A percentile compares a stretch with the other conserved stretches of the same genome.
Evolutionary conservation across 306 rosid species (phyloP).

Genomic region (Lathyrus oleraceus): DNA sequence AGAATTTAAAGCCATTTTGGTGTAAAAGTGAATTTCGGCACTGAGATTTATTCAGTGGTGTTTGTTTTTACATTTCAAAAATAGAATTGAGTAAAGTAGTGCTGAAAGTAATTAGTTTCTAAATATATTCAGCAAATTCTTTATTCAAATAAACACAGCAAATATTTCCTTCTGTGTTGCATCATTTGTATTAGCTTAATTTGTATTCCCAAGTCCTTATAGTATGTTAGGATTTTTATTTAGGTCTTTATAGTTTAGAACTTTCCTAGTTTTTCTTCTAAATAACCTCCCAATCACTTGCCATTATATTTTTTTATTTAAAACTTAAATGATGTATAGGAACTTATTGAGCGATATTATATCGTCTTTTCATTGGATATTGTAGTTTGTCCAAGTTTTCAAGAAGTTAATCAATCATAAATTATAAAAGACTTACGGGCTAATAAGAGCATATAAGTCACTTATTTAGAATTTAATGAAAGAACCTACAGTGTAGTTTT

Average conservation of each 20-base stretch:
- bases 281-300: background rate
- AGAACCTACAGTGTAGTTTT: background rate
- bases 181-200: background rate
- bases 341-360: background rate
- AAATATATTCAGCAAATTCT: slow-evolving; percentile 14
- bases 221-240: background rate
- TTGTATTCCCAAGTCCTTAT: background rate
- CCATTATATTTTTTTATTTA: background rate
- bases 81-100: background rate
- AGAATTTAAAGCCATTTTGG: slow-evolving; percentile 3
- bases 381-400: background rate
- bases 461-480: background rate
- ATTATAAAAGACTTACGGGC: background rate
- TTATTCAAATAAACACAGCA: background rate
- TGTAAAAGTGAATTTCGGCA: slow-evolving; percentile 18
- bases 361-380: background rate
- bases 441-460: background rate
- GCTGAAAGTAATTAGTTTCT: slow-evolving; percentile 1
- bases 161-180: background rate
- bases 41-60: background rate
- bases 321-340: background rate
- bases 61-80: background rate
- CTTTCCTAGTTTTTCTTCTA: background rate
- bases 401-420: background rate
- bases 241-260: background rate